Evolutionary conservation across 345 rosid genomes (phyloP).

Genomic region (Aethionema arabicum): DNA sequence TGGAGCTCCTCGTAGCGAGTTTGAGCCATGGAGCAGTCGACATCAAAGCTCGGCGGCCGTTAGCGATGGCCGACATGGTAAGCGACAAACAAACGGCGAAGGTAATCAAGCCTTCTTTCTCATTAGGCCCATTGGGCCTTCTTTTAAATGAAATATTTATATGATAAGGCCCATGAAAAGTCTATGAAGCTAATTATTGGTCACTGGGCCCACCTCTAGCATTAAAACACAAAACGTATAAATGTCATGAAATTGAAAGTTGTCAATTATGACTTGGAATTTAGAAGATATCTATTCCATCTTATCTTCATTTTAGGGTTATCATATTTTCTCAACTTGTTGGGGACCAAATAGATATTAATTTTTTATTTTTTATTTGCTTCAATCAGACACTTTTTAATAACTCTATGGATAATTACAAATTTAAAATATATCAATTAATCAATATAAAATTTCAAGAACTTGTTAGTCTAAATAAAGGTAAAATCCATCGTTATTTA

Average conservation of each 20-base stretch:
- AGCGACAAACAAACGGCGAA: conserved; percentile 18
- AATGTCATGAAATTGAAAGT: no score
- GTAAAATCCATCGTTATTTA: no score
- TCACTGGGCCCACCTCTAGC: background rate
- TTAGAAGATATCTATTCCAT: no score
- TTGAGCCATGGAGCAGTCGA: conserved; percentile 38
- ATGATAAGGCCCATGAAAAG: conserved; percentile 1
- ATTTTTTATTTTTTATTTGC: conserved; percentile 21
- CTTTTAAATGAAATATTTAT: background rate
- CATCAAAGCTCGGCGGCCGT: conserved; percentile 26
- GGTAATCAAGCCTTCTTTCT: background rate
- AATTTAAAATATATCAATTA: conserved; percentile 9
- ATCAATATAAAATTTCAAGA: background rate
- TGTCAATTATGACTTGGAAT: no score
- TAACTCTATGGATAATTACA: conserved; percentile 17
- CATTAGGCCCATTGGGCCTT: conserved; percentile 13
- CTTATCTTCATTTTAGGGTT: conserved; percentile 27
- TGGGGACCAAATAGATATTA: conserved; percentile 14
- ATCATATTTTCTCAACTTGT: background rate
- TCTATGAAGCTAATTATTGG: background rate
- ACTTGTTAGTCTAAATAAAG: background rate
- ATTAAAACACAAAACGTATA: no score
- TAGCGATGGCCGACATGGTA: conserved; percentile 21
- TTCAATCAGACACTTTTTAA: conserved; percentile 12
- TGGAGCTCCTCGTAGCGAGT: conserved; percentile 18